Conservation (phyloP, 2,329 filamentous ascomycete species). For the Mycosphaerella arachidis region DNA sequence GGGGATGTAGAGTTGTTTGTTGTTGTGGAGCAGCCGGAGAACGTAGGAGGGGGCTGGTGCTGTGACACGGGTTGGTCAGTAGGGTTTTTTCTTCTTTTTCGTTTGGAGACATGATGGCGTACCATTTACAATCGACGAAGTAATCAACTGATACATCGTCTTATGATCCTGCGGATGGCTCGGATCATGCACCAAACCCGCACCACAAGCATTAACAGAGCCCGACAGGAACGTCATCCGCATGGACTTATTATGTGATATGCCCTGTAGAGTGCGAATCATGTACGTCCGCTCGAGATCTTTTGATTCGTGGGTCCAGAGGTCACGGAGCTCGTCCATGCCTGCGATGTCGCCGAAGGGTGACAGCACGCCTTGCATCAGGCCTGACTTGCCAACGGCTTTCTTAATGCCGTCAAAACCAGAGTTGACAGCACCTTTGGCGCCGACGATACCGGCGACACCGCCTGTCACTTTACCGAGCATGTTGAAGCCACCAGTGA, state of each 20-base stretch:
- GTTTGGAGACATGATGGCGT: neutral
- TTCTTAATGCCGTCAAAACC: conserved; percentile 95
- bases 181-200: conserved; percentile 90
- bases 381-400: conserved; percentile 86
- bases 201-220: conserved; percentile 83
- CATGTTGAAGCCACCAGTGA: conserved; percentile 94
- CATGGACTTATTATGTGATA: conserved; percentile 89
- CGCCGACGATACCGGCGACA: conserved; percentile 90
- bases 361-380: conserved; percentile 94
- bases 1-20: conserved; percentile 86
- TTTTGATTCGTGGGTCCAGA: conserved; percentile 98
- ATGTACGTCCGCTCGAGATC: conserved; percentile 95
- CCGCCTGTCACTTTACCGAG: conserved; percentile 92
- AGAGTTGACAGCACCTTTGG: conserved; percentile 85
- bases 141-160: conserved; percentile 98
- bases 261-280: conserved; percentile 91
- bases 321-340: conserved; percentile 87
- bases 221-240: conserved; percentile 97
- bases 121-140: conserved; percentile 78
- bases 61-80: neutral
- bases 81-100: neutral
- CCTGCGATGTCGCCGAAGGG: conserved; percentile 96
- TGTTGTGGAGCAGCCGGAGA: conserved; percentile 91
- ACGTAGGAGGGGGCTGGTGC: conserved; percentile 80
- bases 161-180: conserved; percentile 89